These are phyloP conservation scores for Colletotrichum eleusines DNA, from an alignment of 2,329 filamentous ascomycete species.

Conservation along the genomic window DNA sequence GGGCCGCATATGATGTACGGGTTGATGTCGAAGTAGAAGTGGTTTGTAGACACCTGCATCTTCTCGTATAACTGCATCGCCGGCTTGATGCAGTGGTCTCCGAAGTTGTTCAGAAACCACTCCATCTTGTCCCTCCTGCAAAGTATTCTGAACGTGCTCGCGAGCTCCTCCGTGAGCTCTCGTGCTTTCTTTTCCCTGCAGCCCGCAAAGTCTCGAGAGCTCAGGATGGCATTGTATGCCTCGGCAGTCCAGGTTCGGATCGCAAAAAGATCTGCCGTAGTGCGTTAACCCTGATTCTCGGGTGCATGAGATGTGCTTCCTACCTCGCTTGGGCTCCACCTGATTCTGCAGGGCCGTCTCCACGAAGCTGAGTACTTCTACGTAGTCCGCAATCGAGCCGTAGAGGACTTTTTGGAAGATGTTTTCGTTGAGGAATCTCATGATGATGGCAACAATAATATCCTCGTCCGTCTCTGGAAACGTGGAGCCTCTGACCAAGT, in stretches of 20 bases:
- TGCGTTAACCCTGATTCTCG: neutral
- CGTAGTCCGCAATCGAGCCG: conserved; percentile 44
- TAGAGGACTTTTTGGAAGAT: conserved; percentile 53
- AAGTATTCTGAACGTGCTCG: conserved; percentile 47
- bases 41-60: conserved; percentile 53
- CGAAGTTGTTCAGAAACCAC: conserved; percentile 45
- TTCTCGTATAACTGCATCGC: conserved; percentile 55
- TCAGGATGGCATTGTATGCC: conserved; percentile 52
- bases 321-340: conserved; percentile 55
- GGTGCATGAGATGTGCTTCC: neutral
- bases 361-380: conserved; percentile 50
- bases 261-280: conserved; percentile 51
- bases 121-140: conserved; percentile 45
- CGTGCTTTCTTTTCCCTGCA: conserved; percentile 45
- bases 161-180: conserved; percentile 49
- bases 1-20: conserved; percentile 47
- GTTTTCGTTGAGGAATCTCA: conserved; percentile 52
- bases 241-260: conserved; percentile 55
- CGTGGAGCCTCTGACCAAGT: conserved; percentile 49
- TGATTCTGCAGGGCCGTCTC: conserved; percentile 51
- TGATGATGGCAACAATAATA: conserved; percentile 50
- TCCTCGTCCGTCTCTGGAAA: conserved; percentile 56
- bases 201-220: conserved; percentile 47
- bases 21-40: conserved; percentile 54
- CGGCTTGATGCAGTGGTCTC: conserved; percentile 49